phyloP scores from a whole-genome alignment of 2,329 filamentous ascomycete species.

The Penicillium frequentans region DNA sequence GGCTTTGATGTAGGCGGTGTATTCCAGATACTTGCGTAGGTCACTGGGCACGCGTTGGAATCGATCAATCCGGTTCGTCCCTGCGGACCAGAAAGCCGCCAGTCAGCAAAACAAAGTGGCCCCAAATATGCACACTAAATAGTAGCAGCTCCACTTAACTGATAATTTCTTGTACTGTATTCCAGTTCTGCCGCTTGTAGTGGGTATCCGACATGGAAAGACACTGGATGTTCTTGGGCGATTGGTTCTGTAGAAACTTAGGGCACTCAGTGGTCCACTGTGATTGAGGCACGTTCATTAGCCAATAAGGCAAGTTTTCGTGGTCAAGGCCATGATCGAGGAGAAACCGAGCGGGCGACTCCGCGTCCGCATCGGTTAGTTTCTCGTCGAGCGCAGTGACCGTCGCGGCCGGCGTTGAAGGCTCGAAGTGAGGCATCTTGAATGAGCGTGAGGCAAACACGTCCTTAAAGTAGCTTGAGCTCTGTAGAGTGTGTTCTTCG shows the following conservation, averaged over 20 bases:
- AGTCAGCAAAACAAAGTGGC: not conserved
- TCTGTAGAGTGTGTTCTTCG: not conserved
- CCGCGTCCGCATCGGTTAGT: slow-evolving; percentile 16
- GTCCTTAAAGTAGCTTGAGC: not conserved
- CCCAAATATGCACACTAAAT: not conserved
- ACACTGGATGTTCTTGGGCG: slow-evolving; percentile 67
- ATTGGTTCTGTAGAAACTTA: slow-evolving; percentile 63
- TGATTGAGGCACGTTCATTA: slow-evolving; percentile 69
- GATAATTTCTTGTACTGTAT: slow-evolving; percentile 64
- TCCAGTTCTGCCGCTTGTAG: slow-evolving; percentile 68
- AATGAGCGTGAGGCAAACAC: not conserved
- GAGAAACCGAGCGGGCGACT: slow-evolving; percentile 10
- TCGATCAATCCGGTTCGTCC: slow-evolving; percentile 66
- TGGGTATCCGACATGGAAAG: slow-evolving; percentile 68
- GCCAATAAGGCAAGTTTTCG: slow-evolving; percentile 68
- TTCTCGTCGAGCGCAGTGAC: slow-evolving; percentile 26
- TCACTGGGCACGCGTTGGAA: slow-evolving; percentile 78
- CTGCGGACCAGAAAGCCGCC: slow-evolving; percentile 32
- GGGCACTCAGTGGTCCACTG: slow-evolving; percentile 69
- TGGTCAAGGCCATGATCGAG: slow-evolving; percentile 8
- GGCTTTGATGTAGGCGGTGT: slow-evolving; percentile 62
- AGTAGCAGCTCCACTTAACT: slow-evolving; percentile 32
- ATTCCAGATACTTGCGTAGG: slow-evolving; percentile 74
- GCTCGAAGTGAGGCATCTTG: slow-evolving; percentile 10
- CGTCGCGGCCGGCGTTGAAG: slow-evolving; percentile 22